Evolutionary conservation across 2,329 filamentous ascomycete species (phyloP).

Genomic region (Ophiostoma tasmaniense): DNA sequence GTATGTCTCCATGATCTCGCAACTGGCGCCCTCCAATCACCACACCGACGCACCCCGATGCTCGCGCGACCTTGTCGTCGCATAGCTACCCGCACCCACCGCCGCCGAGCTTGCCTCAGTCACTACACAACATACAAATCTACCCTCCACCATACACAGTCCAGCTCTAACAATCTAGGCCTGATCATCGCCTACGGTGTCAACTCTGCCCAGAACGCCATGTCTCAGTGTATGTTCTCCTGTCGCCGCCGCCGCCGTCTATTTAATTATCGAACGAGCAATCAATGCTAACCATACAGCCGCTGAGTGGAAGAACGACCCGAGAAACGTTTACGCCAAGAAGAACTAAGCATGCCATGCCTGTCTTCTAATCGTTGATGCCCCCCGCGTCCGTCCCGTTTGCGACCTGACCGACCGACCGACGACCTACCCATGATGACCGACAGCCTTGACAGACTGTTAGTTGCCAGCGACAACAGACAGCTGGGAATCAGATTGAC

Average conservation of each 20-base stretch:
- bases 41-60: neutral
- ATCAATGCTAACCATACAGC: slow-evolving; percentile 41
- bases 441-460: neutral
- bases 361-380: neutral
- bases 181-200: slow-evolving; percentile 82
- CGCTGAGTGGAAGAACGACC: slow-evolving; percentile 95
- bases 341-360: slow-evolving; percentile 21
- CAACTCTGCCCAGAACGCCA: slow-evolving; percentile 69
- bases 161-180: slow-evolving; percentile 43
- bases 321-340: slow-evolving; percentile 65
- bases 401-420: neutral
- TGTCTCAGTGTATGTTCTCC: slow-evolving; percentile 61
- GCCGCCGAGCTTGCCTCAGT: neutral
- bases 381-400: neutral
- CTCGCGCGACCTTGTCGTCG: neutral
- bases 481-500: neutral
- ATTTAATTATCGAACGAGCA: no score
- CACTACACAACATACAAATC: neutral
- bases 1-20: slow-evolving; percentile 46
- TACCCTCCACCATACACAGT: neutral
- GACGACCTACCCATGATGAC: neutral
- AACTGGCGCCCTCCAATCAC: neutral
- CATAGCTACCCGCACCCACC: neutral
- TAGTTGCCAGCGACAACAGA: neutral
- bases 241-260: neutral